Evolutionary conservation across 352 stramenopile genomes (phyloP).

Genomic region (Elongisporangium senticosum): DNA sequence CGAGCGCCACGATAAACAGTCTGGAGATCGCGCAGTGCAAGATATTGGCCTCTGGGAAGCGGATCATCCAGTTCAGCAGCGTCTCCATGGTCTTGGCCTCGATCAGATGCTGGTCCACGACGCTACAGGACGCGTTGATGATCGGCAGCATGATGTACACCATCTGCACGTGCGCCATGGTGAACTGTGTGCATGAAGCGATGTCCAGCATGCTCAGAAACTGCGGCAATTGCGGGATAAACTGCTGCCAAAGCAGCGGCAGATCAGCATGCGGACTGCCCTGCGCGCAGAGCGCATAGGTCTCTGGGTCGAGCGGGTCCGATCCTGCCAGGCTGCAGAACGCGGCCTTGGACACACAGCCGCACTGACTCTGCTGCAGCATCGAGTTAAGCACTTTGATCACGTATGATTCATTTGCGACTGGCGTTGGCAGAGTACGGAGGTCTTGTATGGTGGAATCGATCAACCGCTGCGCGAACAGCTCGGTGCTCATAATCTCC

Average conservation of each 20-base stretch:
- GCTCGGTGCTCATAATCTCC: slow-evolving; percentile 27
- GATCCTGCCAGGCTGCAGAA: slow-evolving; percentile 13
- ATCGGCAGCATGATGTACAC: slow-evolving; percentile 74
- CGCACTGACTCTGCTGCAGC: slow-evolving; percentile 61
- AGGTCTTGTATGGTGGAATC: slow-evolving; percentile 42
- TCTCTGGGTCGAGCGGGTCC: slow-evolving; percentile 5
- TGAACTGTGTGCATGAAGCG: slow-evolving; percentile 31
- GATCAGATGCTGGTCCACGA: slow-evolving; percentile 43
- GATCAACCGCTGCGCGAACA: slow-evolving; percentile 27
- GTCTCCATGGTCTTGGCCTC: slow-evolving; percentile 29
- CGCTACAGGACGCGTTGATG: slow-evolving; percentile 62
- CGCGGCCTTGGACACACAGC: slow-evolving; percentile 55
- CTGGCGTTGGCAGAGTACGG: slow-evolving; percentile 35
- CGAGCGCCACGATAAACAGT: slow-evolving; percentile 73
- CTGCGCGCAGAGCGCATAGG: slow-evolving; percentile 9
- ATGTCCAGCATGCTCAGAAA: slow-evolving; percentile 32
- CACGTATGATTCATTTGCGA: slow-evolving; percentile 65
- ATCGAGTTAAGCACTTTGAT: slow-evolving; percentile 80
- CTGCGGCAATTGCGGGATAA: slow-evolving; percentile 33
- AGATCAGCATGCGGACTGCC: slow-evolving; percentile 51
- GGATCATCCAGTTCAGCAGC: slow-evolving; percentile 88
- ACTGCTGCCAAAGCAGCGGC: slow-evolving; percentile 55
- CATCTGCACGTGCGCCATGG: slow-evolving; percentile 55
- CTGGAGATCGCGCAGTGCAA: slow-evolving; percentile 55
- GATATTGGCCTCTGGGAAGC: slow-evolving; percentile 87